Conservation (phyloP, 192 early-diverging fungal species). For the Chytriomyces confervae region DNA sequence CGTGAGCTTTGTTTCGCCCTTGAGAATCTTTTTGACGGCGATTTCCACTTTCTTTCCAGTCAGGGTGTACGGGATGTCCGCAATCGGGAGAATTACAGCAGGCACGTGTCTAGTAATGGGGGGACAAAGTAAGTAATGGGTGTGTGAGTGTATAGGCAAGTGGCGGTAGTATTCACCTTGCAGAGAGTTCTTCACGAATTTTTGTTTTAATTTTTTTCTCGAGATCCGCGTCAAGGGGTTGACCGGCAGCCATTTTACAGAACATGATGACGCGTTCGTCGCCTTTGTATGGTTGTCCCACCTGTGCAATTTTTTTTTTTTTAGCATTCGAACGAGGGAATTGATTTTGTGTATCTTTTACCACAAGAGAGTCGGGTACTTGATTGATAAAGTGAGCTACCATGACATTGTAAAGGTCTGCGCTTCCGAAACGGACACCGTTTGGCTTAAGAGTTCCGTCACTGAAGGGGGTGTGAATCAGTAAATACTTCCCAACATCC, state of each 20-base stretch:
- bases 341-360: slow-evolving; percentile 1
- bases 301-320: slow-evolving; percentile 32
- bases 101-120: slow-evolving; percentile 76
- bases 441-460: slow-evolving; percentile 93
- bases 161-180: slow-evolving; percentile 50
- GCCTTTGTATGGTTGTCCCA: slow-evolving; percentile 83
- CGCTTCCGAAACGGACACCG: slow-evolving; percentile 91
- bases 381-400: slow-evolving; percentile 76
- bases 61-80: slow-evolving; percentile 92
- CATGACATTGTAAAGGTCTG: slow-evolving; percentile 91
- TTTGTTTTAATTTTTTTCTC: slow-evolving; percentile 72
- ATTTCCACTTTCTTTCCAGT: slow-evolving; percentile 99
- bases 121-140: not conserved
- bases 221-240: slow-evolving; percentile 64
- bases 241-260: slow-evolving; percentile 76
- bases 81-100: slow-evolving; percentile 76
- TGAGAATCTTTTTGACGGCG: slow-evolving; percentile 86
- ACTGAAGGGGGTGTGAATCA: slow-evolving; percentile 8
- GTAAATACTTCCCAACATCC: not conserved
- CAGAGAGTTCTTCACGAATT: slow-evolving; percentile 85
- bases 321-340: not conserved
- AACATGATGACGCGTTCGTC: slow-evolving; percentile 95
- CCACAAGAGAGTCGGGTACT: slow-evolving; percentile 82
- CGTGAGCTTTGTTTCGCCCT: slow-evolving; percentile 80
- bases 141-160: not conserved